Evolutionary conservation across 805 yeast species (phyloP).

Genomic region (Saccharomycopsis sp.): DNA sequence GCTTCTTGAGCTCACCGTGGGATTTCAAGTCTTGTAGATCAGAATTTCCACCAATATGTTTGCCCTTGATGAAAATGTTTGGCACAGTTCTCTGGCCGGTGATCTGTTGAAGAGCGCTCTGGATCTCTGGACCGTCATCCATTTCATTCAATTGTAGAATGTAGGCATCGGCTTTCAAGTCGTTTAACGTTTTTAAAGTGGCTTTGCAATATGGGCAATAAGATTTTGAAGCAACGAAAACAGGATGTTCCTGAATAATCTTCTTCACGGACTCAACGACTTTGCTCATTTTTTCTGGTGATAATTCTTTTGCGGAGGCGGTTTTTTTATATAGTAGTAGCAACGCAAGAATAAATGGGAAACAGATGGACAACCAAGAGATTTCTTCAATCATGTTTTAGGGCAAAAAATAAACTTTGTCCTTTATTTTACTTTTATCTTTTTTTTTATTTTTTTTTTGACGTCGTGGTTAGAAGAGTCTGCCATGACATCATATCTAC

Average conservation of each 20-base stretch:
- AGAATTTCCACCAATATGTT: slow-evolving; percentile 94
- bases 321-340: too few relatives aligned
- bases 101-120: slow-evolving; percentile 62
- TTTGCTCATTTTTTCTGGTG: slow-evolving; percentile 1
- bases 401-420: too few relatives aligned
- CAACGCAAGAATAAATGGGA: too few relatives aligned
- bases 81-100: slow-evolving; percentile 95
- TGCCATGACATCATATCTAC: too few relatives aligned
- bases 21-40: slow-evolving; percentile 69
- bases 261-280: slow-evolving; percentile 17
- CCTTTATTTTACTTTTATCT: too few relatives aligned
- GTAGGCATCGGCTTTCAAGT: slow-evolving; percentile 22
- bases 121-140: slow-evolving; percentile 72
- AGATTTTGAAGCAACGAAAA: slow-evolving; percentile 76
- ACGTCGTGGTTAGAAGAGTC: too few relatives aligned
- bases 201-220: slow-evolving; percentile 61
- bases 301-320: neutral
- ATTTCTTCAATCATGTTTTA: too few relatives aligned
- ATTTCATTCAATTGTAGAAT: slow-evolving; percentile 39
- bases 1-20: slow-evolving; percentile 45
- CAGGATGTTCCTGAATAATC: slow-evolving; percentile 53
- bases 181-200: slow-evolving; percentile 32
- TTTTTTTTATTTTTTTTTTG: too few relatives aligned
- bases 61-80: slow-evolving; percentile 78
- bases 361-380: too few relatives aligned